These are phyloP conservation scores for Ophidiomyces ophidiicola DNA, from an alignment of 2,329 filamentous ascomycete genomes.

Conservation along the genomic window DNA sequence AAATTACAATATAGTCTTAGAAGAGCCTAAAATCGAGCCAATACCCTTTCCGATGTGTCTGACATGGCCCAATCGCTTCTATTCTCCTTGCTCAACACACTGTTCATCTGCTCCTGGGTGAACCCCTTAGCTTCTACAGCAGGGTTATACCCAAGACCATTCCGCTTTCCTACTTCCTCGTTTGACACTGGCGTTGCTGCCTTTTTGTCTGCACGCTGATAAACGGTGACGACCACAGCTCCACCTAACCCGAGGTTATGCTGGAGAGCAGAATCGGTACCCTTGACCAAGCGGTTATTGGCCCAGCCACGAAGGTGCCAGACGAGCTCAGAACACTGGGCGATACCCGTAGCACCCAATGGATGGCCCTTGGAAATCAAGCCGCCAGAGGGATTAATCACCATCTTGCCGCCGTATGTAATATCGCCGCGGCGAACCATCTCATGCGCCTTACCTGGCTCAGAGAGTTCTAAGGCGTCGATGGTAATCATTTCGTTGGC, in stretches of 20 bases:
- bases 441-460: conserved; percentile 77
- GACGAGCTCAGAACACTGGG: conserved; percentile 86
- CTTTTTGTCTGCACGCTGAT: conserved; percentile 68
- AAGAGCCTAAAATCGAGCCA: conserved; percentile 46
- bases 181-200: conserved; percentile 49
- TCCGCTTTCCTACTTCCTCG: conserved; percentile 52
- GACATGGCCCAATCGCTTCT: conserved; percentile 63
- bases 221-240: conserved; percentile 80
- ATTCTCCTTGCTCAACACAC: conserved; percentile 57
- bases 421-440: conserved; percentile 78
- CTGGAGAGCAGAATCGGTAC: conserved; percentile 65
- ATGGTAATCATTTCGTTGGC: conserved; percentile 88
- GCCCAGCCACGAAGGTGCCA: conserved; percentile 96
- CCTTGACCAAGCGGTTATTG: conserved; percentile 64
- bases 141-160: conserved; percentile 76
- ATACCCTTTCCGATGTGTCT: conserved; percentile 62
- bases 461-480: conserved; percentile 69
- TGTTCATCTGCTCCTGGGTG: conserved; percentile 60
- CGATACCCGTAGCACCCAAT: conserved; percentile 83
- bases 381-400: conserved; percentile 88
- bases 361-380: conserved; percentile 95
- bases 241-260: conserved; percentile 90
- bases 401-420: conserved; percentile 69
- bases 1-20: not conserved
- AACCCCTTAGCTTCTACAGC: conserved; percentile 82